Conservation (phyloP, 768 basidiomycete species). For the Termitomyces sp. region DNA sequence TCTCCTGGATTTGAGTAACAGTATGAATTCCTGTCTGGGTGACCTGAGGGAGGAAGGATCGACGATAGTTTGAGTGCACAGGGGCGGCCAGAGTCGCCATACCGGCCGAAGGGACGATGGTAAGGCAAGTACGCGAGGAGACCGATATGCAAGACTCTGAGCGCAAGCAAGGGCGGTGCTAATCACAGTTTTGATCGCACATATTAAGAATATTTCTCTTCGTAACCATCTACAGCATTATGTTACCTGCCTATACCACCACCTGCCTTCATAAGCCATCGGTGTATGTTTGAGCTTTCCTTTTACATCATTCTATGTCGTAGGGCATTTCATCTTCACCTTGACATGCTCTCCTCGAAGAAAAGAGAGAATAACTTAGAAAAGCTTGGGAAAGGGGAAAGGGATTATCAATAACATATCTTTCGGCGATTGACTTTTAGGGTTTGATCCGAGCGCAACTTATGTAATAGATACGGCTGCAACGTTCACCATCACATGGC, state of each 20-base stretch:
- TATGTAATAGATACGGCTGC: neutral
- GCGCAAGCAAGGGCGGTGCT: conserved; percentile 11
- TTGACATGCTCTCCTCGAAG: neutral
- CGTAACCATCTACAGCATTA: neutral
- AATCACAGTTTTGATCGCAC: conserved; percentile 12
- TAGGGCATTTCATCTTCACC: neutral
- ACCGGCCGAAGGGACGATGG: conserved; percentile 9
- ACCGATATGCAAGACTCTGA: neutral
- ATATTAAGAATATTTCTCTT: conserved; percentile 4
- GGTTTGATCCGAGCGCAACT: neutral
- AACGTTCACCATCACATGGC: no score
- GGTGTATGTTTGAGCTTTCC: neutral
- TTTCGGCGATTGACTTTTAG: neutral
- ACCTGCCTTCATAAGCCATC: neutral
- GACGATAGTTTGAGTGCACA: conserved; percentile 20
- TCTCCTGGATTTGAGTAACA: neutral
- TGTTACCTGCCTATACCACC: neutral
- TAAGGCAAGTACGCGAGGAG: conserved; percentile 7
- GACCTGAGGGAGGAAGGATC: conserved; percentile 20
- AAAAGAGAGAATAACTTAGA: no score
- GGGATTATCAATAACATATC: no score
- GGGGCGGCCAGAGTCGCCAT: conserved; percentile 31
- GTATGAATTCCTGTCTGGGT: conserved; percentile 3
- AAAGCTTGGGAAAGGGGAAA: neutral
- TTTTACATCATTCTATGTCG: neutral